phyloP scores from a whole-genome alignment of 352 stramenopile genomes.

The Aphanomyces invadans region DNA sequence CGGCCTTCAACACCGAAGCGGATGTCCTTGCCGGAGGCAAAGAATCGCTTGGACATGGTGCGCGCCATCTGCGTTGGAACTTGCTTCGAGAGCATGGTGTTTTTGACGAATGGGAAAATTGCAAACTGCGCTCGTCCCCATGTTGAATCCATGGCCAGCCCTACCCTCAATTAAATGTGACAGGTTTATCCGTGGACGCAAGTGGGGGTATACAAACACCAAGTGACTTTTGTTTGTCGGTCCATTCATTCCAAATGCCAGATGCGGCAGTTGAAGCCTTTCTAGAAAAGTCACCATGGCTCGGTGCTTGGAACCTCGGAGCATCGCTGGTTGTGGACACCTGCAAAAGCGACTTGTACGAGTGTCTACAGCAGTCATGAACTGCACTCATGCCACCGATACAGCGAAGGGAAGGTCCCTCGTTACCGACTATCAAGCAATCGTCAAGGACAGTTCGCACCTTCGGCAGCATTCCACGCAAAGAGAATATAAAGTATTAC shows the following conservation, averaged over 20 bases:
- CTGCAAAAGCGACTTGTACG: no score
- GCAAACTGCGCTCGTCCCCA: constrained; percentile 16
- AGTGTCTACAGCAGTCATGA: no score
- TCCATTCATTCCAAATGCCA: neutral
- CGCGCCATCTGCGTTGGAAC: constrained; percentile 23
- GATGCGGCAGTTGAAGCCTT: constrained; percentile 5
- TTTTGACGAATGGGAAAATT: constrained; percentile 20
- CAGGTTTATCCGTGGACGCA: neutral
- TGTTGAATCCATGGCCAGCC: constrained; percentile 1
- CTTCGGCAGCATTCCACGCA: neutral
- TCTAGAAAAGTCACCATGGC: constrained; percentile 24
- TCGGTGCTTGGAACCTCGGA: neutral
- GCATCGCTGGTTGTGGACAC: neutral
- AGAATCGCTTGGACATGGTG: constrained; percentile 50
- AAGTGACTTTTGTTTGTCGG: constrained; percentile 3
- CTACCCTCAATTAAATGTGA: constrained; percentile 8
- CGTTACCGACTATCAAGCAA: no score
- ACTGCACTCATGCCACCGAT: no score
- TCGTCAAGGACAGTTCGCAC: no score
- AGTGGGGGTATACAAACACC: constrained; percentile 16
- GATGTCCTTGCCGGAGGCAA: constrained; percentile 96
- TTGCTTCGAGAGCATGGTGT: constrained; percentile 25
- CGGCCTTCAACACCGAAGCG: constrained; percentile 97
- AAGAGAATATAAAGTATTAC: neutral
- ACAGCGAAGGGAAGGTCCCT: no score